Evolutionary conservation across 139 green algal genomes (phyloP).

Genomic region (Deuterostichococcus epilithicus): DNA sequence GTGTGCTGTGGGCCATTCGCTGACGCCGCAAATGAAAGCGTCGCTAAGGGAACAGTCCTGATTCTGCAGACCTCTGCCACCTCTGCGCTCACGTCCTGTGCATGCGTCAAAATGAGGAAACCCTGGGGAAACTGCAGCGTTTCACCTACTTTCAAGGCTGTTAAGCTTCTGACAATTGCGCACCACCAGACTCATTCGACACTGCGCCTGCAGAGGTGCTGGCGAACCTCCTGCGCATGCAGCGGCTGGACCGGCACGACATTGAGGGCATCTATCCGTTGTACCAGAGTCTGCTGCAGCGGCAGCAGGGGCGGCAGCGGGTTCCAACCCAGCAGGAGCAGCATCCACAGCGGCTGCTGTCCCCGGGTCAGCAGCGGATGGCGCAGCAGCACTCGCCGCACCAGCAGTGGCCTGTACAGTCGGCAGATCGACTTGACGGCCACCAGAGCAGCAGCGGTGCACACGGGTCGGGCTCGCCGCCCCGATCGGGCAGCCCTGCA

Average conservation of each 20-base stretch:
- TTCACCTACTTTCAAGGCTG: background rate
- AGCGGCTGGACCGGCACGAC: slow-evolving; percentile 55
- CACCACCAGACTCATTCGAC: too few relatives aligned
- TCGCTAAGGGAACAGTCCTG: too few relatives aligned
- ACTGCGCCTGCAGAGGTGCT: slow-evolving; percentile 46
- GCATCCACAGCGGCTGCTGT: background rate
- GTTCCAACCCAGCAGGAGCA: background rate
- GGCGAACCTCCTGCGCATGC: slow-evolving; percentile 36
- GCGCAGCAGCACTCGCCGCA: background rate
- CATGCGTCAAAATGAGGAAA: too few relatives aligned
- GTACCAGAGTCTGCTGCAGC: slow-evolving; percentile 27
- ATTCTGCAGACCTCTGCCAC: too few relatives aligned
- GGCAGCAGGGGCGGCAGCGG: background rate
- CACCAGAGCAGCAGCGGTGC: too few relatives aligned
- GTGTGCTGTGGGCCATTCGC: background rate
- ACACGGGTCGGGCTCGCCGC: too few relatives aligned
- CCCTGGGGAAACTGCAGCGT: background rate
- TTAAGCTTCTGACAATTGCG: background rate
- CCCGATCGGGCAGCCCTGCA: too few relatives aligned
- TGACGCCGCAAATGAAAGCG: too few relatives aligned
- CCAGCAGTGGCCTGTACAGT: background rate
- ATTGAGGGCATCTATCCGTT: slow-evolving; percentile 45
- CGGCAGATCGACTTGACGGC: too few relatives aligned
- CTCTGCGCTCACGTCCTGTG: too few relatives aligned
- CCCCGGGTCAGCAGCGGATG: background rate